phyloP scores from a whole-genome alignment of 495 filamentous ascomycete genomes.

The Apiosordaria backusii region DNA sequence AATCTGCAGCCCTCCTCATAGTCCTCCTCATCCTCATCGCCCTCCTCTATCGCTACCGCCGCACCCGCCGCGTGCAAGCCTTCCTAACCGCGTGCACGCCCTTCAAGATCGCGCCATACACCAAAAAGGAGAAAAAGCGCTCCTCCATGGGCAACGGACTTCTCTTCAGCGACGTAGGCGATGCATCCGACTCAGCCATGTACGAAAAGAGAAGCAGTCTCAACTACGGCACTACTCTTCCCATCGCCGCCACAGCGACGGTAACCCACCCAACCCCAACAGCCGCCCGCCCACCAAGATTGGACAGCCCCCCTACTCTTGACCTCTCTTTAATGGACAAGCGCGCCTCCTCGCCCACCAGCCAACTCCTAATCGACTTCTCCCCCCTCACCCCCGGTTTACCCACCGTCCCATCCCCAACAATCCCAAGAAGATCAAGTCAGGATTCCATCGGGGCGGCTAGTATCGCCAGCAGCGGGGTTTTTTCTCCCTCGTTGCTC shows the following conservation, averaged over 20 bases:
- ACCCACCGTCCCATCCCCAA: conserved; percentile 19
- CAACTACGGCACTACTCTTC: conserved; percentile 21
- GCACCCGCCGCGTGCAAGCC: conserved; percentile 22
- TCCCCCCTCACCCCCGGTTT: conserved; percentile 19
- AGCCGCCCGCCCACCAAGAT: conserved; percentile 2
- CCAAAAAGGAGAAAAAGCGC: conserved; percentile 23
- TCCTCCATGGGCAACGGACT: conserved; percentile 30
- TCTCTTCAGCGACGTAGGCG: conserved; percentile 23
- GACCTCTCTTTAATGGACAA: background rate
- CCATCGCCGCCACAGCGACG: background rate
- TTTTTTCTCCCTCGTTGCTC: conserved; percentile 27
- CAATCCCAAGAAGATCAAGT: conserved; percentile 17
- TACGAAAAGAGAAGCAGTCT: conserved; percentile 18
- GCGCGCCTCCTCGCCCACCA: conserved; percentile 5
- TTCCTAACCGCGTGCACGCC: conserved; percentile 29
- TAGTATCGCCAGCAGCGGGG: conserved; percentile 29
- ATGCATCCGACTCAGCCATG: conserved; percentile 17
- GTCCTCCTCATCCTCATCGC: conserved; percentile 27
- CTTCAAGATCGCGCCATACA: conserved; percentile 27
- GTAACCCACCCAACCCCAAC: conserved; percentile 14
- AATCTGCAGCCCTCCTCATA: conserved; percentile 24
- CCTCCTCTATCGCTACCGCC: conserved; percentile 29
- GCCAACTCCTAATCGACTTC: conserved; percentile 14
- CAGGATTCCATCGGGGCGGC: conserved; percentile 20
- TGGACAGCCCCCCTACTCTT: conserved; percentile 9